Base-by-base conservation (phyloP, 306 rosid genomes). In the Pueraria montana region DNA sequence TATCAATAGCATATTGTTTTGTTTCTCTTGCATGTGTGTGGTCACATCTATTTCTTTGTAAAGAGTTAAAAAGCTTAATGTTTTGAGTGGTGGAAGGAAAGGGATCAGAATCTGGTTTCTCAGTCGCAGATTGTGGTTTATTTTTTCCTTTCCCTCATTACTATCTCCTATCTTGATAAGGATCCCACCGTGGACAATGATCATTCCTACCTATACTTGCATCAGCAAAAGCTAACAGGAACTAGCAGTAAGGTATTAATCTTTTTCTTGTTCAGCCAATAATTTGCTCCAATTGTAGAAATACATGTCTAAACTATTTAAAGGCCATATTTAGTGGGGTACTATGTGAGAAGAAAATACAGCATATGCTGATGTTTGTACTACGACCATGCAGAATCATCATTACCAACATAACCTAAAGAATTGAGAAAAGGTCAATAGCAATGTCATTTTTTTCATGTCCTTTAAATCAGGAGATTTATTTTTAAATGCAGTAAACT, bases 51-150 rank as follows among this genome's bases (percentile, higher is more conserved):
- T 76, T 87, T 52, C 82, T 79, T 87, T 76, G 87, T 63, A 65
- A 75, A 87, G 82, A 58, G 77, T 80, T 58, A 42, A 86, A 89
- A 84, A 26, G 82, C 56, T 79, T 17, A 45, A 72, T 80, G 84
- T 74, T 62, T 82, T 84, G 56, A 81, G 70, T 63, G 69, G 88
- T 86, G 89, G 85, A 87, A 85, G 88, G 91, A 64, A 85, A 74
- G 78, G 89, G 87, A 88, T 85, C 91, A 80, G 92, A 91, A 93
- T 90, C 86, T 84, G 64, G 88, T 86, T 88, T 82, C 67, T 72
- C 62, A 78, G 70, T 87, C 87, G 78, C 86, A 78, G 80, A 79
- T 83, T 75, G 74, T 82, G 86, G 59, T 72, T 56, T 6, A 23
- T 69, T 17, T 59, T 55, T 80, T 82, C 80, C 76, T 67, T 80